Conservation (phyloP, 2,329 filamentous ascomycete species). For the Fusarium redolens region DNA sequence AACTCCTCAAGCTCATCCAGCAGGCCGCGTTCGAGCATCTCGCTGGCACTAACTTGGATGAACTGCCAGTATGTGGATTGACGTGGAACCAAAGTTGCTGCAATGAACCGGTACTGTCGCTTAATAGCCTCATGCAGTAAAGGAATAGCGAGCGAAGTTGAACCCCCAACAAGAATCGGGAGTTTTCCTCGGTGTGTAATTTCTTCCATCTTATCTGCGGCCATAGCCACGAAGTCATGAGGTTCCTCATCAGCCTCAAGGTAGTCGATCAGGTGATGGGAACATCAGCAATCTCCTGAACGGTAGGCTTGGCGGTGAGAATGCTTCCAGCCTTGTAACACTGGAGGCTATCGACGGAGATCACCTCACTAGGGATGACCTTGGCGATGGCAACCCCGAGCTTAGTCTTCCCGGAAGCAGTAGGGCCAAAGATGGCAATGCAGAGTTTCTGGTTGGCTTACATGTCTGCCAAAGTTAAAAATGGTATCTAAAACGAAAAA, state of each 20-base stretch:
- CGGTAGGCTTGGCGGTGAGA: accelerated
- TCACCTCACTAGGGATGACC: background rate
- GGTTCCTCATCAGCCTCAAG: background rate
- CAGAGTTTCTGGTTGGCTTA: too few species aligned
- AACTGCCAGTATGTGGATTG: background rate
- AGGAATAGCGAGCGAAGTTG: background rate
- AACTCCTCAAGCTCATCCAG: background rate
- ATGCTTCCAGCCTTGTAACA: background rate
- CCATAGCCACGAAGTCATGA: accelerated
- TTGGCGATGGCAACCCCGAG: background rate
- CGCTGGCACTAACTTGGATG: background rate
- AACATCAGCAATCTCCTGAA: background rate
- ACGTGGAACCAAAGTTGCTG: background rate
- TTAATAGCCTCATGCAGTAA: background rate
- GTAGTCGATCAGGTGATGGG: background rate
- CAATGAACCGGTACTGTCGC: background rate
- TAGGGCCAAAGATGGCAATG: too few species aligned
- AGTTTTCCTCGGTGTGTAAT: background rate
- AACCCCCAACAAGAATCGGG: background rate
- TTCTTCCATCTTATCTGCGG: background rate
- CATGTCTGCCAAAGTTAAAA: too few species aligned
- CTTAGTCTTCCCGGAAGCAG: background rate
- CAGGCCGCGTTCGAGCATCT: background rate
- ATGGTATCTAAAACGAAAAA: too few species aligned
- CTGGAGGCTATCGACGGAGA: background rate